Conservation (phyloP, 78 protist genomes). For the Protostelium mycophagum region DNA sequence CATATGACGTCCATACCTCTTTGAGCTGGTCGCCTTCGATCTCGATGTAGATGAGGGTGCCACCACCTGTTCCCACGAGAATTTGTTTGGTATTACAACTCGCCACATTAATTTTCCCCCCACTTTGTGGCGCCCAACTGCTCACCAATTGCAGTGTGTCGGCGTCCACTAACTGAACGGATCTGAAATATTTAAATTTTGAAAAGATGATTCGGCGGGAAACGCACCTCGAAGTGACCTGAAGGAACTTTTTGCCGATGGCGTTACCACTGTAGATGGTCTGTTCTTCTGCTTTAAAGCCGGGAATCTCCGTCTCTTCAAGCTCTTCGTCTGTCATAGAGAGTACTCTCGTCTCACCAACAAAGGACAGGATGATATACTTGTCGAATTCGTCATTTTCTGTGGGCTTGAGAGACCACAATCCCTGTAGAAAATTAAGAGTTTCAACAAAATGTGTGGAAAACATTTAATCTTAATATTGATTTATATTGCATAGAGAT, state of each 20-base stretch:
- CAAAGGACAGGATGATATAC: constrained; percentile 67
- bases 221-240: constrained; percentile 35
- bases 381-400: neutral
- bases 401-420: constrained; percentile 7
- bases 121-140: constrained; percentile 34
- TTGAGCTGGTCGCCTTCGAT: neutral
- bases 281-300: constrained; percentile 47
- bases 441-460: too few species aligned
- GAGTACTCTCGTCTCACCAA: constrained; percentile 68
- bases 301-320: constrained; percentile 60
- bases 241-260: neutral
- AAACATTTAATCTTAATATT: too few species aligned
- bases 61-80: constrained; percentile 38
- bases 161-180: neutral
- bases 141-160: neutral
- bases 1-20: neutral
- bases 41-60: constrained; percentile 28
- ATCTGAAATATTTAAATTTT: neutral
- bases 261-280: constrained; percentile 67
- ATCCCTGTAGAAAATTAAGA: too few species aligned
- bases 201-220: too few species aligned
- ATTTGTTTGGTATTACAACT: constrained; percentile 48
- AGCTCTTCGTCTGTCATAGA: constrained; percentile 72
- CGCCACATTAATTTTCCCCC: constrained; percentile 35
- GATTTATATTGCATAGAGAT: too few species aligned